Evolutionary conservation across 306 rosid genomes (phyloP).

Genomic region (Ammopiptanthus mongolicus): DNA sequence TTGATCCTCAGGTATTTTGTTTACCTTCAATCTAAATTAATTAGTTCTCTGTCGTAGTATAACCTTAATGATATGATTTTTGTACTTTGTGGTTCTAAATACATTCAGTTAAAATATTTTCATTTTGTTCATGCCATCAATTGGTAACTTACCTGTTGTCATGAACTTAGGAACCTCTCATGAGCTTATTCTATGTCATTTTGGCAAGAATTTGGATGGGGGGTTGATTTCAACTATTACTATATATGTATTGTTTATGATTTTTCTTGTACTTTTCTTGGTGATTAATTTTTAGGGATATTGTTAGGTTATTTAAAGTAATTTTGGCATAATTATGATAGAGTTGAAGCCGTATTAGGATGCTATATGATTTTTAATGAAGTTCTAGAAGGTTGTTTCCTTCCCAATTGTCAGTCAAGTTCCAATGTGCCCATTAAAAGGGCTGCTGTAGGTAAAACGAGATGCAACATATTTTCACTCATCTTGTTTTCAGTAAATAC

Average conservation of each 20-base stretch:
- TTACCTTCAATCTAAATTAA: slow-evolving; percentile 7
- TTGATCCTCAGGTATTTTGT: slow-evolving; percentile 75
- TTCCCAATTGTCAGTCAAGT: neutral
- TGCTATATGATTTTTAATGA: slow-evolving; percentile 10
- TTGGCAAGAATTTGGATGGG: neutral
- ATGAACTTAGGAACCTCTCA: too few relatives aligned
- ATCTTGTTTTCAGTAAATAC: slow-evolving; percentile 1
- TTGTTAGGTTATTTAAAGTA: neutral
- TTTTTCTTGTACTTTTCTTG: neutral
- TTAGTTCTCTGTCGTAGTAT: neutral
- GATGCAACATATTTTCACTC: neutral
- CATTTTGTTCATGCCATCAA: neutral
- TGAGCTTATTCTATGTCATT: neutral
- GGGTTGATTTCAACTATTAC: neutral
- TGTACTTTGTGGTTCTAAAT: neutral
- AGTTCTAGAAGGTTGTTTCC: neutral
- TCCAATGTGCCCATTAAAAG: neutral
- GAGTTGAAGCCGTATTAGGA: neutral
- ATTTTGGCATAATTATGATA: neutral
- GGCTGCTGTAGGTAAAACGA: neutral
- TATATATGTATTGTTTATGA: neutral
- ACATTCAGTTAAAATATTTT: neutral
- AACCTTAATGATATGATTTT: neutral
- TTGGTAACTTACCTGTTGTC: neutral
- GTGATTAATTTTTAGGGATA: neutral